Percentiles rank a stretch among this genome's conserved stretches.
Conservation (phyloP, 371 early-diverging fungal genomes). For the Mucor velutinosus region DNA sequence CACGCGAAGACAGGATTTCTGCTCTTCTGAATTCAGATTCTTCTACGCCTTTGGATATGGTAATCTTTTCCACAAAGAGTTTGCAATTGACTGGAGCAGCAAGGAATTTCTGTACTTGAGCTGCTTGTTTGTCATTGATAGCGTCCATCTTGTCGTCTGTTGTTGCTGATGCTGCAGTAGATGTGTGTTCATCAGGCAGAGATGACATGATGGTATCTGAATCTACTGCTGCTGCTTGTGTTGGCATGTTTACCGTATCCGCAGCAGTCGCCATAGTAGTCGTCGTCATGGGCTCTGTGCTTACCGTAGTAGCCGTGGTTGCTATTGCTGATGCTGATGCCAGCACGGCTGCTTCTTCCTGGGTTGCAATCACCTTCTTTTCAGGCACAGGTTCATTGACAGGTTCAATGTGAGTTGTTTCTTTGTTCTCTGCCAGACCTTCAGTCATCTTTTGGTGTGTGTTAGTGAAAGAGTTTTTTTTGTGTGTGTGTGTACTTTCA, state of each 20-base stretch:
- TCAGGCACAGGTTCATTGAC: background rate
- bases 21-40: conserved; percentile 78
- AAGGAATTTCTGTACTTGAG: conserved; percentile 31
- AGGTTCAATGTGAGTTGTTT: background rate
- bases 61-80: conserved; percentile 71
- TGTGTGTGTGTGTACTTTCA: too few species aligned
- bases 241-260: background rate
- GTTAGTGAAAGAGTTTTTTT: background rate
- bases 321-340: background rate
- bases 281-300: too few species aligned
- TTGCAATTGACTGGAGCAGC: conserved; percentile 61
- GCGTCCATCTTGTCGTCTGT: background rate
- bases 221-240: background rate
- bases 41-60: conserved; percentile 32
- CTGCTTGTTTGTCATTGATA: background rate
- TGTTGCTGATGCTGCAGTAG: background rate
- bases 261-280: too few species aligned
- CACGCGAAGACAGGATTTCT: conserved; percentile 92
- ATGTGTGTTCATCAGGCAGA: background rate
- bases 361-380: background rate
- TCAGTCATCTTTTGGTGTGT: background rate
- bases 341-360: background rate
- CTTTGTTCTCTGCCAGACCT: background rate
- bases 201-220: background rate
- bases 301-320: too few species aligned